A percentile compares a stretch with the other conserved stretches of the same genome.
These are phyloP conservation scores for Ajuga chamaepitys DNA, from an alignment of 257 asterid species.

Conservation along the genomic window DNA sequence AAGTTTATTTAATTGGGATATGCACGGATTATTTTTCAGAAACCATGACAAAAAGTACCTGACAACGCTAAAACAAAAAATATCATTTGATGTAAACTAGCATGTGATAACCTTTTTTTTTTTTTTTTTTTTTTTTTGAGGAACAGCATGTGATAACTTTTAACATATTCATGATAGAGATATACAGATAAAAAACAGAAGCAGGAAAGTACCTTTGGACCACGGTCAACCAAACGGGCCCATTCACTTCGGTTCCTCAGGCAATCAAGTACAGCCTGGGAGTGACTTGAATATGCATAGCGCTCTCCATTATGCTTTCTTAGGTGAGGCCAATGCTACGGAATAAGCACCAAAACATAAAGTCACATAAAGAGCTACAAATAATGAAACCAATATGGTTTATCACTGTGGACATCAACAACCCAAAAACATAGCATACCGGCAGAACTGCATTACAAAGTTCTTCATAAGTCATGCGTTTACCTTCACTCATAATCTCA, in stretches of 20 bases:
- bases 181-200: not conserved
- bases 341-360: not conserved
- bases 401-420: not conserved
- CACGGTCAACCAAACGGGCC: constrained; percentile 96
- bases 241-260: constrained; percentile 94
- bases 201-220: constrained; percentile 65
- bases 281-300: constrained; percentile 90
- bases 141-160: not conserved
- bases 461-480: constrained; percentile 81
- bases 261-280: constrained; percentile 97
- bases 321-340: constrained; percentile 89
- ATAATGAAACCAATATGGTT: not conserved
- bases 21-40: not conserved
- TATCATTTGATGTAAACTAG: not conserved
- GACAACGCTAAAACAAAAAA: not conserved
- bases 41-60: not conserved
- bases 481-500: constrained; percentile 88
- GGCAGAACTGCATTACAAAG: constrained; percentile 87
- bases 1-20: not conserved
- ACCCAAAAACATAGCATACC: constrained; percentile 32
- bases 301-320: constrained; percentile 97
- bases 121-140: too few relatives aligned
- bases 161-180: not conserved
- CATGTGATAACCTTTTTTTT: too few relatives aligned
- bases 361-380: constrained; percentile 5